Percentiles rank a stretch among this genome's conserved stretches.
Evolutionary conservation across 306 rosid genomes (phyloP).

Genomic region (peach (Prunus persica)): Prunus_persica_NCBIv2 NC_034009.1:36631501-36632000

Average conservation of each 20-base stretch:
- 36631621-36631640: not conserved
- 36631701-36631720: conserved; percentile 64
- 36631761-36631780: conserved; percentile 52
- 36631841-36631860: conserved; percentile 56
- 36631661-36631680: conserved; percentile 27
- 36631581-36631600: not conserved
- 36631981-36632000: conserved; percentile 37
- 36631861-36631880: conserved; percentile 44
- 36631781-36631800: conserved; percentile 59
- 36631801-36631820: conserved; percentile 53
- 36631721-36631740: conserved; percentile 41
- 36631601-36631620: not conserved
- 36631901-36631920: conserved; percentile 72
- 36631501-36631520: not conserved
- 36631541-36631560: not conserved
- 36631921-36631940: conserved; percentile 68
- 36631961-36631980: conserved; percentile 12
- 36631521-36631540: not conserved
- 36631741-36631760: conserved; percentile 54
- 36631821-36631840: conserved; percentile 69
- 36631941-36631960: conserved; percentile 37
- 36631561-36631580: not conserved
- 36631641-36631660: conserved; percentile 28
- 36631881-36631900: conserved; percentile 51
- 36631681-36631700: conserved; percentile 59